Evolutionary conservation across 768 basidiomycete species (phyloP).

Genomic region (Mycena vitilis): DNA sequence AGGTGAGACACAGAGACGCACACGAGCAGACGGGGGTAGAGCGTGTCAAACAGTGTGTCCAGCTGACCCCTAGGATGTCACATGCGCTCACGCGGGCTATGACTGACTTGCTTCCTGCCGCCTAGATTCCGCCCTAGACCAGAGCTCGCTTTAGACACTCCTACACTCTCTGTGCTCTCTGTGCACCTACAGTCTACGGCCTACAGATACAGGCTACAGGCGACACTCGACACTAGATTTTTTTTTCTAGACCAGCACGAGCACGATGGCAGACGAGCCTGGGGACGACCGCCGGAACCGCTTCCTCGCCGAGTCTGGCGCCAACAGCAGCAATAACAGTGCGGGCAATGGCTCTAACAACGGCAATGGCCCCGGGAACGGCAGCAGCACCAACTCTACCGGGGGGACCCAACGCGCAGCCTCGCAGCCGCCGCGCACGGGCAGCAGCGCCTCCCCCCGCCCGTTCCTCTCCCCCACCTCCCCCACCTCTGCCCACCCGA

Average conservation of each 20-base stretch:
- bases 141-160: neutral
- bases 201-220: neutral
- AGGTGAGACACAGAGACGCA: neutral
- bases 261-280: neutral
- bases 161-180: too few species aligned
- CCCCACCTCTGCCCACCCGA: neutral
- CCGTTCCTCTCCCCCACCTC: slow-evolving; percentile 1
- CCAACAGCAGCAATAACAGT: neutral
- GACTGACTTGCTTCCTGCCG: slow-evolving; percentile 5
- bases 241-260: neutral
- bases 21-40: neutral
- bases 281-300: slow-evolving; percentile 2
- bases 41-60: neutral
- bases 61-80: slow-evolving; percentile 3
- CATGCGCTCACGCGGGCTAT: neutral
- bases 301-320: neutral
- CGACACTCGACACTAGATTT: neutral
- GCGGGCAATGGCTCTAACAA: neutral
- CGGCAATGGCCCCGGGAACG: neutral
- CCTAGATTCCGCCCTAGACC: neutral
- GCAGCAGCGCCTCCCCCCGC: neutral
- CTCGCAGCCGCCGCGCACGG: neutral
- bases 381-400: too few species aligned
- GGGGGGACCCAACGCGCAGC: neutral
- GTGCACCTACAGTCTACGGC: too few species aligned